phyloP scores from a whole-genome alignment of 805 yeast genomes.

The Suhomyces sp. region DNA sequence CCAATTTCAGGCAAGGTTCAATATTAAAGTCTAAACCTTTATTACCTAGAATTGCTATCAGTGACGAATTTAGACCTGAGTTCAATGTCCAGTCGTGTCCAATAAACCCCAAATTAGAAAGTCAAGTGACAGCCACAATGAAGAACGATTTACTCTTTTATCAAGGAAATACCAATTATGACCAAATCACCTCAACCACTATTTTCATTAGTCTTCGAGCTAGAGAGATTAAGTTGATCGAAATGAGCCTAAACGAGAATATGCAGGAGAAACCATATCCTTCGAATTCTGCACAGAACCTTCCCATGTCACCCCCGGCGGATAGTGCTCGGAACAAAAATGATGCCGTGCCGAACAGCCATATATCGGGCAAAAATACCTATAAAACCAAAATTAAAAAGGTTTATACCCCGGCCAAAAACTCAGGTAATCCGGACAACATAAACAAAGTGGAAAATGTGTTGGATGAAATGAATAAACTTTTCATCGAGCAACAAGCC shows the following conservation, averaged over 20 bases:
- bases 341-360: background rate
- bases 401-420: constrained; percentile 33
- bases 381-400: constrained; percentile 38
- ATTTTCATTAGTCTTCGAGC: constrained; percentile 43
- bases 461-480: constrained; percentile 25
- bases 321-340: background rate
- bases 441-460: constrained; percentile 25
- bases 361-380: constrained; percentile 8
- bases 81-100: constrained; percentile 56
- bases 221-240: constrained; percentile 44
- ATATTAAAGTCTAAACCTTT: constrained; percentile 19
- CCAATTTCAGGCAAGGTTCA: background rate
- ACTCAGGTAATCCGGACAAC: constrained; percentile 28
- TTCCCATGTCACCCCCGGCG: background rate
- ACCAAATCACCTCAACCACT: constrained; percentile 32
- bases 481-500: constrained; percentile 13
- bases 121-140: constrained; percentile 49
- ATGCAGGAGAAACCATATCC: background rate
- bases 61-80: constrained; percentile 52
- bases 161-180: constrained; percentile 34
- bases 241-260: constrained; percentile 22
- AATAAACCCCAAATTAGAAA: constrained; percentile 46
- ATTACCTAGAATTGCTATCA: constrained; percentile 39
- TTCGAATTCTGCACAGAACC: background rate
- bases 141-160: constrained; percentile 47